A percentile compares a stretch with the other conserved stretches of the same genome.
Evolutionary conservation across 1,284 basidiomycete species (phyloP).

Genomic region (Pascua sp.): DNA sequence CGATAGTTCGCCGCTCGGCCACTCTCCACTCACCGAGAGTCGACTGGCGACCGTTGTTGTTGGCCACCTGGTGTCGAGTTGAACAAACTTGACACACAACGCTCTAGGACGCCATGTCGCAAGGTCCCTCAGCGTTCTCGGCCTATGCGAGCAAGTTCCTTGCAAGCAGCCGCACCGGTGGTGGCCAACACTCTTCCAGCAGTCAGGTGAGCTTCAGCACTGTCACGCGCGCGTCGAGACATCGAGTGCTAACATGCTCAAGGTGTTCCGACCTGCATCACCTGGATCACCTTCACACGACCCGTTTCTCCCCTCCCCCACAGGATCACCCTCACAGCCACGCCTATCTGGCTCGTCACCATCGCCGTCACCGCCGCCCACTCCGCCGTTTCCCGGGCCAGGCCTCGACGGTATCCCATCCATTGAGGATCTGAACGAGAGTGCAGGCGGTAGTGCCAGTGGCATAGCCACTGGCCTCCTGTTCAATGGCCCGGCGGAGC

Average conservation of each 20-base stretch:
- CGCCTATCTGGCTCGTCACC: constrained; percentile 29
- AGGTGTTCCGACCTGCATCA: constrained; percentile 42
- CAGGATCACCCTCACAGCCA: constrained; percentile 29
- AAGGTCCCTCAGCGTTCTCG: constrained; percentile 31
- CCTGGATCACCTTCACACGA: constrained; percentile 39
- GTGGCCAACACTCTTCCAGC: not conserved
- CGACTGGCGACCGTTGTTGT: no score
- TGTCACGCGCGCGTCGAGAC: not conserved
- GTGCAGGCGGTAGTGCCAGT: constrained; percentile 9
- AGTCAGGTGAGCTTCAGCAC: constrained; percentile 29
- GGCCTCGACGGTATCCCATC: constrained; percentile 41
- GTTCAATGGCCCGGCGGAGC: constrained; percentile 16
- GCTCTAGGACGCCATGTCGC: not conserved
- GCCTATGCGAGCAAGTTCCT: constrained; percentile 44
- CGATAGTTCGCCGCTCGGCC: no score
- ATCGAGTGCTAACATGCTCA: not conserved
- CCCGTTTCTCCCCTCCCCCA: constrained; percentile 42
- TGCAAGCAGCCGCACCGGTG: constrained; percentile 17
- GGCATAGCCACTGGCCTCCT: constrained; percentile 32
- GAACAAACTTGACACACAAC: not conserved
- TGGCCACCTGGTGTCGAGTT: no score
- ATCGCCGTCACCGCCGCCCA: constrained; percentile 28
- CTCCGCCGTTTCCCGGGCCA: constrained; percentile 41
- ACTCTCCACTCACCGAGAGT: no score
- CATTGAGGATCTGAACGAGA: constrained; percentile 25